Percentiles rank a stretch among this genome's conserved stretches.
These are phyloP conservation scores for Jaapia argillacea DNA, from an alignment of 768 basidiomycete genomes.

Conservation along the genomic window DNA sequence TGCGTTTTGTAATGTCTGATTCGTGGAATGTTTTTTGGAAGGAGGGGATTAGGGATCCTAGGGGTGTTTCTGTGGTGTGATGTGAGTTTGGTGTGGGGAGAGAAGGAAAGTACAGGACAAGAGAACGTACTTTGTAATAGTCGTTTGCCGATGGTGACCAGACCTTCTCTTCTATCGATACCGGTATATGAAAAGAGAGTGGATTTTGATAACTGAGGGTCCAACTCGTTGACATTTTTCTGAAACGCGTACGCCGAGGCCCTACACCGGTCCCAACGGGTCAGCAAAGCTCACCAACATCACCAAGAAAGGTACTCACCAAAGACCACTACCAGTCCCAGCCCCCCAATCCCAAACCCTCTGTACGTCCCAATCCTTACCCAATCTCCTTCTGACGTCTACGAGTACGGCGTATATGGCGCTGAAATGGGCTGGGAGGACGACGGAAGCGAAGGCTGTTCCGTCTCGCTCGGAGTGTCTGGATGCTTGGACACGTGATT, in stretches of 20 bases:
- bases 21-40: constrained; percentile 54
- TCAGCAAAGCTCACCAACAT: constrained; percentile 7
- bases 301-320: constrained; percentile 32
- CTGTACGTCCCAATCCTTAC: constrained; percentile 47
- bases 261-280: constrained; percentile 29
- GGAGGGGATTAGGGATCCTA: constrained; percentile 31
- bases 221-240: constrained; percentile 14
- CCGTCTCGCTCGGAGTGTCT: constrained; percentile 63
- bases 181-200: constrained; percentile 56
- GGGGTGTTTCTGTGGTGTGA: constrained; percentile 38
- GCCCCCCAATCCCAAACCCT: constrained; percentile 79
- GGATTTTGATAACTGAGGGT: constrained; percentile 34
- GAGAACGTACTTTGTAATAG: constrained; percentile 41
- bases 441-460: constrained; percentile 77
- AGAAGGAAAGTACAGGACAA: too few species aligned
- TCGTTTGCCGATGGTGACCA: constrained; percentile 56
- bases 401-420: constrained; percentile 68
- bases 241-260: constrained; percentile 58
- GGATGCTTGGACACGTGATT: constrained; percentile 43
- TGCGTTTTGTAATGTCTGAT: constrained; percentile 28
- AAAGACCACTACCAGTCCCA: constrained; percentile 74
- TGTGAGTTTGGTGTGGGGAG: constrained; percentile 3
- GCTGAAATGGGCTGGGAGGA: constrained; percentile 80
- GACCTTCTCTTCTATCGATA: constrained; percentile 69
- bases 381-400: constrained; percentile 54